Conservation (phyloP, 768 basidiomycete genomes). For the Neoboletus magnificus region DNA sequence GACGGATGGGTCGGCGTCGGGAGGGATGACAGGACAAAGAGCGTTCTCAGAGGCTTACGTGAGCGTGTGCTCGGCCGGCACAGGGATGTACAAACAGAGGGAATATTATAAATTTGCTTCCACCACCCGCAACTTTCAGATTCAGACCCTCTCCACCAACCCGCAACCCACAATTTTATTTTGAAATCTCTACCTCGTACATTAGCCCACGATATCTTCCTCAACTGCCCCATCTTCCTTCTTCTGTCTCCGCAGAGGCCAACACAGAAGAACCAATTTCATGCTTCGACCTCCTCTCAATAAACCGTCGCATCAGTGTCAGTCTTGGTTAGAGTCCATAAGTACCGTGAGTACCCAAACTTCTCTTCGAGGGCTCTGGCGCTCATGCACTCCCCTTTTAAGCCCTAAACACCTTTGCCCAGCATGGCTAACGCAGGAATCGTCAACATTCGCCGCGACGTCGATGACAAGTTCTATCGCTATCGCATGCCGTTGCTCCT, state of each 20-base stretch:
- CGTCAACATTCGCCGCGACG: conserved; percentile 93
- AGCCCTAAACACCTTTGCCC: conserved; percentile 65
- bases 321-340: conserved; percentile 48
- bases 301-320: conserved; percentile 64
- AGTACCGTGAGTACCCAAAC: conserved; percentile 44
- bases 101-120: conserved; percentile 25
- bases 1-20: neutral
- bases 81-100: conserved; percentile 11
- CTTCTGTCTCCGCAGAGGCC: conserved; percentile 33
- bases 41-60: neutral
- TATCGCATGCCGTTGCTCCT: conserved; percentile 95
- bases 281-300: conserved; percentile 88
- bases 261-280: conserved; percentile 48
- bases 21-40: too few species aligned
- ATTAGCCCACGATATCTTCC: conserved; percentile 29
- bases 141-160: neutral
- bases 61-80: neutral
- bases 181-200: neutral
- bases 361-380: neutral
- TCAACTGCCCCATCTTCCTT: conserved; percentile 14
- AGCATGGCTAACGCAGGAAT: conserved; percentile 79
- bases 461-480: conserved; percentile 95
- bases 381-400: neutral
- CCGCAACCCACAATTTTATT: conserved; percentile 1
- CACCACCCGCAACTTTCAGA: neutral